phyloP scores from a whole-genome alignment of 192 early-diverging fungal species.

The Spizellomyces punctatus region DNA sequence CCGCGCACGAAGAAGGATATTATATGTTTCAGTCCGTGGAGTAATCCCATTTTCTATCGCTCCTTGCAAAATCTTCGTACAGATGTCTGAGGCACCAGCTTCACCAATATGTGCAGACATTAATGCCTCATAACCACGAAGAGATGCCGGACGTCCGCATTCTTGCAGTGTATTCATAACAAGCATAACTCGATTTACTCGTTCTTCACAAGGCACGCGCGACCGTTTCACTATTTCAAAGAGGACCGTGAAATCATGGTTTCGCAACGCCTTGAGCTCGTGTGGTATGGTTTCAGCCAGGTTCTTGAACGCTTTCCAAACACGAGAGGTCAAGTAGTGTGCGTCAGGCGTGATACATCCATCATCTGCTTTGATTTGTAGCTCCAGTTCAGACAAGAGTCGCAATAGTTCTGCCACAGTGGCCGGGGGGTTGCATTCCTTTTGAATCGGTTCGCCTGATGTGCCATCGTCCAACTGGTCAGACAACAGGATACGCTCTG shows the following conservation, averaged over 20 bases:
- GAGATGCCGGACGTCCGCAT: not conserved
- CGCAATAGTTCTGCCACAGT: not conserved
- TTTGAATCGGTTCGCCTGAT: no score
- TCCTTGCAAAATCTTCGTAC: constrained; percentile 3
- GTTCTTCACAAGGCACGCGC: not conserved
- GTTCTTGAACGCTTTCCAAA: constrained; percentile 9
- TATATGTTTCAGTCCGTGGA: constrained; percentile 19
- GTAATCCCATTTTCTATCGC: not conserved
- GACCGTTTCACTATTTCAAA: not conserved
- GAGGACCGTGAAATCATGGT: constrained; percentile 4
- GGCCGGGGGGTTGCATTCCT: no score
- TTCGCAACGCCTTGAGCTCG: not conserved
- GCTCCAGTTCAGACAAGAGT: not conserved
- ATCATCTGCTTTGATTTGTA: not conserved
- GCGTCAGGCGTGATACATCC: constrained; percentile 3
- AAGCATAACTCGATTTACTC: not conserved
- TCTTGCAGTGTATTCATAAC: constrained; percentile 7
- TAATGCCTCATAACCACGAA: constrained; percentile 11
- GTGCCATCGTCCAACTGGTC: no score
- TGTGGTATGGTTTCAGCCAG: not conserved
- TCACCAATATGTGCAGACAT: constrained; percentile 18
- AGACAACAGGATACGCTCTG: no score
- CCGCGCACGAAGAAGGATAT: constrained; percentile 8
- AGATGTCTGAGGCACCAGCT: not conserved
- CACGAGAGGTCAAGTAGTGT: not conserved